Base-by-base conservation (phyloP, 257 asterid genomes). In the Pogostemon cablin region DNA sequence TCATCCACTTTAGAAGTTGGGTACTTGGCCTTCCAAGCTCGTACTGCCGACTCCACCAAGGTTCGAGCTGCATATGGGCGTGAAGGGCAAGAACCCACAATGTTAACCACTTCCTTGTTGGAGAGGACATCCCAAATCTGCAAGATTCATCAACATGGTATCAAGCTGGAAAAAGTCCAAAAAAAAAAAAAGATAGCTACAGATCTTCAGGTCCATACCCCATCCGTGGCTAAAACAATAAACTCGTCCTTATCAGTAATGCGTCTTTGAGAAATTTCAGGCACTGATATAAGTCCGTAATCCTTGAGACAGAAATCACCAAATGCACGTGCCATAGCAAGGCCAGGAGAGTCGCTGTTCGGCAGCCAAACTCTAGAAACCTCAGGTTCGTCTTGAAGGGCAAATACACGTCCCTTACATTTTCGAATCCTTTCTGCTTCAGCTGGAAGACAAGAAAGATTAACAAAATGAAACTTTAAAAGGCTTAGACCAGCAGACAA, bases 251-350 rank as follows among this genome's bases (percentile, higher is more conserved):
- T 83, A 67, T 84, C 81, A 2, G 89, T 91, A 60, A 91, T 78
- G 62, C 83, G 91, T 72, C 91, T 89, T 62, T 81, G 83, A 11
- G 88, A 84, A 75, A 91, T 71, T 73, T 88, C 95, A 47, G 97
- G 97, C 67, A 88, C 87, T 2, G 97, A 91, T 79, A 88, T 91
- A 25, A 91, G 88, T 59, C 97, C 97, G 9, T 75, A 90, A 60
- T 88, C 96, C 87, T 91, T 91, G 65, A 91, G 88, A 79, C 97
- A 91, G 68, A 91, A 91, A 78, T 91, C 96, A 71, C 97, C 97
- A 79, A 91, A 86, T 44, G 97, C 97, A 56, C 97, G 96, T 48
- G 97, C 95, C 97, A 91, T 91, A 59, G 97, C 97, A 72, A 91
- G 95, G 54, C 97, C 97, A 32, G 97, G 97, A 60, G 91, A 88